phyloP scores from a whole-genome alignment of 2,329 filamentous ascomycete species.

The Leptographium radiaticola region DNA sequence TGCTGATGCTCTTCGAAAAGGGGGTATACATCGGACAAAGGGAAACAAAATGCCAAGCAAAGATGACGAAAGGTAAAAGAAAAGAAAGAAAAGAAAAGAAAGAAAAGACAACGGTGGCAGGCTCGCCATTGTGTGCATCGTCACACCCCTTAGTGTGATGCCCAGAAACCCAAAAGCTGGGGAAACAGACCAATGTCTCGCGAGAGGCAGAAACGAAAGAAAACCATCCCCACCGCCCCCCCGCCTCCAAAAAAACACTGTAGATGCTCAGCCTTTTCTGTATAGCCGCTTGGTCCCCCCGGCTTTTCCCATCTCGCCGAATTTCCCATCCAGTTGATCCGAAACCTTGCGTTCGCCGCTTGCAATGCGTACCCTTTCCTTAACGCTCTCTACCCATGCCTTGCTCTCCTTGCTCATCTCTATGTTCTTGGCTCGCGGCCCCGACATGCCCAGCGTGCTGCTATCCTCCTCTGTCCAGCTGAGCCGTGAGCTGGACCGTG shows the following conservation, averaged over 20 bases:
- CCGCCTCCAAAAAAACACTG: background rate
- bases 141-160: background rate
- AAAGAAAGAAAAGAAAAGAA: background rate
- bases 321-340: constrained; percentile 26
- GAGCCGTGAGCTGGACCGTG: constrained; percentile 38
- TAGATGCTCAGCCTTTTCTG: constrained; percentile 19
- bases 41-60: background rate
- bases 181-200: background rate
- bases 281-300: constrained; percentile 63
- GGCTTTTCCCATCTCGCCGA: constrained; percentile 59
- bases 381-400: constrained; percentile 73
- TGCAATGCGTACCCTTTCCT: constrained; percentile 62
- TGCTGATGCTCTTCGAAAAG: background rate
- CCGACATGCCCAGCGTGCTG: constrained; percentile 54
- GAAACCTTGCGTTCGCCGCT: constrained; percentile 41
- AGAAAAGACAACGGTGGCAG: background rate
- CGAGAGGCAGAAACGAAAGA: background rate
- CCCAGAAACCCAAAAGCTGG: background rate
- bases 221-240: too few relatives aligned
- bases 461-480: constrained; percentile 41
- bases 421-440: constrained; percentile 51
- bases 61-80: background rate
- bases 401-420: constrained; percentile 60
- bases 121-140: background rate
- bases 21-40: constrained; percentile 1